These are phyloP conservation scores for Cryphonectria japonica DNA, from an alignment of 2,329 filamentous ascomycete genomes.

Conservation along the genomic window DNA sequence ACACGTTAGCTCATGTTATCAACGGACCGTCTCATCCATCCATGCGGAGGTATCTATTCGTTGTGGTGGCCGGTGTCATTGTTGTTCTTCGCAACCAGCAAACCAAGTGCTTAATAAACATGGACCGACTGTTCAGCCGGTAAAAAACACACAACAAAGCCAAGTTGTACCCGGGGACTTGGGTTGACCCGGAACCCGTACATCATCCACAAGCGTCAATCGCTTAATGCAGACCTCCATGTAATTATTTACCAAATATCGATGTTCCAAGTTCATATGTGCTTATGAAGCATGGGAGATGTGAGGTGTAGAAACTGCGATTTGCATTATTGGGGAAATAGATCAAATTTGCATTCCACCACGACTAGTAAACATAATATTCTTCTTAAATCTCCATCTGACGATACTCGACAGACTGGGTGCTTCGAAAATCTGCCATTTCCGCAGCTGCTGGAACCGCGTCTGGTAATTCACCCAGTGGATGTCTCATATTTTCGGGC, in stretches of 20 bases:
- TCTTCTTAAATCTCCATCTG: neutral
- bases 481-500: neutral
- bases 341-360: neutral
- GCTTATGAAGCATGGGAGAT: neutral
- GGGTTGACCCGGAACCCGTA: neutral
- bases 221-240: neutral
- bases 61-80: neutral
- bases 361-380: neutral
- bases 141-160: neutral
- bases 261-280: neutral
- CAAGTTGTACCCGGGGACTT: neutral
- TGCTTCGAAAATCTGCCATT: conserved; percentile 13
- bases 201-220: neutral
- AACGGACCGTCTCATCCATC: neutral
- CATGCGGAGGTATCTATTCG: neutral
- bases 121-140: neutral
- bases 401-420: neutral
- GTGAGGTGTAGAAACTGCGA: neutral
- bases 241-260: neutral
- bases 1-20: neutral
- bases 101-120: neutral
- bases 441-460: conserved; percentile 21
- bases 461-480: conserved; percentile 14
- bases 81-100: neutral
- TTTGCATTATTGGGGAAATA: too few relatives aligned